Base-by-base conservation (phyloP, 192 early-diverging fungal genomes). In the Podila horticola region DNA sequence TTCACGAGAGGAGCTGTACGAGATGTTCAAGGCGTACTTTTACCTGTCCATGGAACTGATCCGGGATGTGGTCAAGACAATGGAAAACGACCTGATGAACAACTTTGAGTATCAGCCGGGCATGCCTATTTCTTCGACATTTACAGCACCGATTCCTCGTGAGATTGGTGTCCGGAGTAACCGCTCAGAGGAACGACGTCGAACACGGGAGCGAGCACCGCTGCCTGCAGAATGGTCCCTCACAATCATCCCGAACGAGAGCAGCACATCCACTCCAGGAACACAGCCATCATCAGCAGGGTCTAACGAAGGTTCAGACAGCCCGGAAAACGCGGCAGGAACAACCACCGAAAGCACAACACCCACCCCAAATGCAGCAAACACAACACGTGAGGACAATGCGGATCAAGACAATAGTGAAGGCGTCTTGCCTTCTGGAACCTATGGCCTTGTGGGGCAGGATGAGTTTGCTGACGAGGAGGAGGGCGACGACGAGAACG, bases 1-100 rank as follows among this genome's bases (percentile, higher is more conserved):
- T 48, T 92, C 94, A 13, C 86, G 92, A 28, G 90, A 94, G 19
- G 97, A 98, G 64, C 83, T 99, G 12, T 91, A 93, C 50, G 83
- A 84, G 26, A 96, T 98, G 89, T 94, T 98, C 81, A 97, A 96
- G 76, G 93, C 97, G 9, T 98, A 97, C 69, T 93, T 97, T 59
- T 91, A 95, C 72, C 85, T 96, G 0, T 95, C 93, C 4, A 96
- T 95, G 90, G 94, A 96, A 65, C 86, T 97, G 28, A 94, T 98
- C 5, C 86, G 92, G 11, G 95, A 94, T 73, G 92, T 96, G 67
- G 95, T 97, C 9, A 95, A 93, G 58, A 89, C 93, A 0, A 93
- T 95, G 85, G 96, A 98, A 66, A 93, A 94, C 59, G 94, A 93
- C 38, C 90, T 98, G 82, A 92, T 97, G 87, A 91, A 95, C 73